Conservation (phyloP, 2,329 filamentous ascomycete genomes). For the Penicillium sp. region DNA sequence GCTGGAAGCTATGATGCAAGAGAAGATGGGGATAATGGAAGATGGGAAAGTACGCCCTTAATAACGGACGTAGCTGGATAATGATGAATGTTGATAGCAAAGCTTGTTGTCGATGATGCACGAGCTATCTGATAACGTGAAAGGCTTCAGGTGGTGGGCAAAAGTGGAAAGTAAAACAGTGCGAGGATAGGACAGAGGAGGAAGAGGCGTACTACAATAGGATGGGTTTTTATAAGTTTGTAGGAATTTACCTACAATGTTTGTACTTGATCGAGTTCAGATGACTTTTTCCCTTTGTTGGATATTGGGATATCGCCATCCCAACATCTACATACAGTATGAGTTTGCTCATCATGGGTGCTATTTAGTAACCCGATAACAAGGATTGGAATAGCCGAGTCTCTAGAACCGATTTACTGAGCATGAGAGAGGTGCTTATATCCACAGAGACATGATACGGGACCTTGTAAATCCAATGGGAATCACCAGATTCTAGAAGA, state of each 20-base stretch:
- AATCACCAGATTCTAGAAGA: background rate
- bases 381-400: background rate
- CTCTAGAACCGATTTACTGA: background rate
- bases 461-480: no score
- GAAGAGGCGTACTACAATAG: background rate
- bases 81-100: background rate
- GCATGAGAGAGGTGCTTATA: background rate
- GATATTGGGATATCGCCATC: background rate
- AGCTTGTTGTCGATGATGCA: background rate
- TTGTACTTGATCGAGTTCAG: background rate
- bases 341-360: background rate
- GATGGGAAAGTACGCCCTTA: background rate
- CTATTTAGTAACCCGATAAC: background rate
- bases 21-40: background rate
- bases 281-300: background rate
- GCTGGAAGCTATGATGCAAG: background rate
- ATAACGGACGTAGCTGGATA: background rate
- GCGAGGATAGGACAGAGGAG: slow-evolving; percentile 2
- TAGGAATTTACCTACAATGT: background rate
- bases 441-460: background rate
- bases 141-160: background rate
- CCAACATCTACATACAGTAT: background rate
- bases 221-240: slow-evolving; percentile 5
- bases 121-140: background rate
- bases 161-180: background rate